Evolutionary conservation across 257 asterid genomes (phyloP).

Genomic region (Haberlea rhodopensis): DNA sequence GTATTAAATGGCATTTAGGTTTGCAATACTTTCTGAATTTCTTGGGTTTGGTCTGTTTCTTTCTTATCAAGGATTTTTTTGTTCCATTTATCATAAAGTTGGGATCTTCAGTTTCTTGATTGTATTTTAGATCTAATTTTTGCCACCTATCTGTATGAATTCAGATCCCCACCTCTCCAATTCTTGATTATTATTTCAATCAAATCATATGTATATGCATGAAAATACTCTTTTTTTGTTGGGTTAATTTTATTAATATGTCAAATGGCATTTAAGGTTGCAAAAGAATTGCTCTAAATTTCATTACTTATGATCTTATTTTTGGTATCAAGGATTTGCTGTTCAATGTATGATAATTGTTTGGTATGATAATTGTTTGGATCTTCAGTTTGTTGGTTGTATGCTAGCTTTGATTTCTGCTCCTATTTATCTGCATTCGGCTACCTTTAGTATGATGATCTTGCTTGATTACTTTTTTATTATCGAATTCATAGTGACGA

Average conservation of each 20-base stretch:
- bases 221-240: neutral
- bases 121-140: conserved; percentile 29
- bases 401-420: neutral
- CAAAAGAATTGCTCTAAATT: neutral
- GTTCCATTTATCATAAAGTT: conserved; percentile 9
- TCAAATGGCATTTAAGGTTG: neutral
- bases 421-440: neutral
- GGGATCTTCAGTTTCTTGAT: conserved; percentile 21
- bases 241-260: neutral
- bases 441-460: neutral
- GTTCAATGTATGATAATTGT: neutral
- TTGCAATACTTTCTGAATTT: neutral
- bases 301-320: neutral
- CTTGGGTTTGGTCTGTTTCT: conserved; percentile 17
- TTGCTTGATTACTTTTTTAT: conserved; percentile 11
- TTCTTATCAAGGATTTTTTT: neutral
- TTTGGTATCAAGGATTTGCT: conserved; percentile 6
- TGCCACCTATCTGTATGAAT: conserved; percentile 1
- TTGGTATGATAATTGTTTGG: too few species aligned
- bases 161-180: neutral
- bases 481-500: conserved; percentile 21
- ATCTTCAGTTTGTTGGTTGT: neutral
- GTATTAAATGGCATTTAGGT: neutral
- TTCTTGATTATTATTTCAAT: conserved; percentile 2
- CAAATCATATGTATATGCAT: neutral